Evolutionary conservation across 805 yeast genomes (phyloP), one percentile per base, ranked within the genome.

Genomic region (Candida ponderosae): DNA sequence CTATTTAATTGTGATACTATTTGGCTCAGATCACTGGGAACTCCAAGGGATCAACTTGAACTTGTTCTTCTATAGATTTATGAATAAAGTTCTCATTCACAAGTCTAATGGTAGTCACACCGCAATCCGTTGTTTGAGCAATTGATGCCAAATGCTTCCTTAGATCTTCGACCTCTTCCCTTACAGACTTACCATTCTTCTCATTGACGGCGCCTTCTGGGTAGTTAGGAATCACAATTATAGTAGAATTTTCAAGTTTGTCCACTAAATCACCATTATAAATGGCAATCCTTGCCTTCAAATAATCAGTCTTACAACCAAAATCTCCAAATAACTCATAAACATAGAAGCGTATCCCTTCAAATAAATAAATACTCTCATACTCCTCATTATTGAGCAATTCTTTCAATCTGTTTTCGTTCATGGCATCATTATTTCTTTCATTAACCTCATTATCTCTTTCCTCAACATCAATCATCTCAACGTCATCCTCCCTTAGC

Each of bases 251-350:
- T 4, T 36, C 40, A 1, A 66, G 18, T 1, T 44, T 39, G 3
- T 46, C 41, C 0, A 64, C 49, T 4, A 63, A 32, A 3, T 53
- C 57, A 1, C 77, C 84, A 18, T 75, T 79, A 34, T 72, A 65
- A 18, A 55, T 48, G 24, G 62, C 59, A 14, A 72, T 59, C 21
- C 19, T 17, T 47, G 42, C 11, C 42, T 40, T 14, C 43, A 31
- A 20, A 43, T 24, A 29, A 40, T 35, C 17, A 39, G 34, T 21
- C 38, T 35, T 30, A 34, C 31, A 39, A 42, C 5, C 20, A 31
- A 20, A 30, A 41, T 14, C 7, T 15, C 23, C 23, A n/a, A 36
- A 36, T 3, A 34, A 28, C 14, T 43, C 40, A 1, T 58, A 46
- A 2, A 74, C 42, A 38, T 46, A 63, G 27, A 70, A 60, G 2